Evolutionary conservation across 2,329 filamentous ascomycete species (phyloP), one percentile per base, ranked within the genome.

Genomic region (Aspergillus phoenicis): DNA sequence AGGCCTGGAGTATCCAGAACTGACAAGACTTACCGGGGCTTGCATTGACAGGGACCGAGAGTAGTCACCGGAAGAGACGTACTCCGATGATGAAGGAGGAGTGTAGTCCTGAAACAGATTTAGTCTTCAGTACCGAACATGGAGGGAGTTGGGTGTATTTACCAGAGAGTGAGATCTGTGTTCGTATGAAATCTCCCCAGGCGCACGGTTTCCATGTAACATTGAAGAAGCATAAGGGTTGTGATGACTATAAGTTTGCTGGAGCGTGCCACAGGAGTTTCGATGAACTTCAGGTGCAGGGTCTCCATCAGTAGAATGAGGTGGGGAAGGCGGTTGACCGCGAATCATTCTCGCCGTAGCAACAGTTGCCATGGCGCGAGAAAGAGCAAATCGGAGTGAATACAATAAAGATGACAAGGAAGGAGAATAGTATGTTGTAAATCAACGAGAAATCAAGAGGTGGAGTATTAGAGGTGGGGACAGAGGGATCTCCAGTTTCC

Each of bases 281-380:
- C 63, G 59, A 26, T 59, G 38, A 20, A 59, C 57, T 59, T 70
- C 65, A 15, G 65, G 59, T 13, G 54, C 56, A 10, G 60, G 59
- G 38, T 70, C 66, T 13, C 68, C 67, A 49, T 70, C 67, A 38
- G 64, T 66, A 8, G 72, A 73, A 30, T 69, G 67, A 11, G 72
- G 72, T 41, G 73, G 73, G 8, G 73, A 71, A 41, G 69, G 72
- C 52, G 71, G 69, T 15, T 61, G 64, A 11, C 61, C 58, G 43
- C 62, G 67, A 55, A 71, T 61, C 15, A 65, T 55, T 51, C 62
- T 65, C 33, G 47, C 57, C 10, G 58, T 53, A 28, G 56, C 39
- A 20, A 60, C 39, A 17, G 38, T 49, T 2, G 62, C 49, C 58
- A 64, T 66, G n/a, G 20, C 57, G 28, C 51, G 11, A 38, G 24